Percentiles rank a stretch among this genome's conserved stretches.
These are phyloP conservation scores for Acacia pycnantha DNA, from an alignment of 331 rosid genomes.

Conservation along the genomic window DNA sequence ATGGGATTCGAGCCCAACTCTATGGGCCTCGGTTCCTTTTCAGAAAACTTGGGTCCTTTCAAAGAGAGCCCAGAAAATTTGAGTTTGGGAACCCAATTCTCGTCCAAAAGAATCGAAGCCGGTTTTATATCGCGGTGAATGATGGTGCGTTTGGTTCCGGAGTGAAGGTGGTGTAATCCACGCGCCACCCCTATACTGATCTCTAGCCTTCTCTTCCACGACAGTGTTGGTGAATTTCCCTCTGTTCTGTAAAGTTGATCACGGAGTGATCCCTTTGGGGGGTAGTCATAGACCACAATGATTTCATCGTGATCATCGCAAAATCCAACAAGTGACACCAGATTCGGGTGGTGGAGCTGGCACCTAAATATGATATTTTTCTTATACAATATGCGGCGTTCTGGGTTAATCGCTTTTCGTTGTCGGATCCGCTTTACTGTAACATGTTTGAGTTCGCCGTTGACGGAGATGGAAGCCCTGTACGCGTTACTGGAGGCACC, in stretches of 20 bases:
- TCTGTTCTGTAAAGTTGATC: not conserved
- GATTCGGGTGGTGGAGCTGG: too few species aligned
- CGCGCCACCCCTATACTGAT: not conserved
- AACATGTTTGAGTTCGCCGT: too few species aligned
- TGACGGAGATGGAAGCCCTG: too few species aligned
- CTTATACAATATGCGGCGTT: too few species aligned
- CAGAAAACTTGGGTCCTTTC: not conserved
- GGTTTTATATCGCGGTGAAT: not conserved
- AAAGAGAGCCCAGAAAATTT: not conserved
- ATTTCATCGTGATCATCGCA: not conserved
- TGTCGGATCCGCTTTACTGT: too few species aligned
- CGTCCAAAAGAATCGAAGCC: slow-evolving; percentile 15
- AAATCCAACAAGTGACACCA: not conserved
- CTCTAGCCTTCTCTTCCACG: slow-evolving; percentile 30
- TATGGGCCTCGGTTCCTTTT: not conserved
- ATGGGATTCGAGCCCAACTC: not conserved
- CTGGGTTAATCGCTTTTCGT: too few species aligned
- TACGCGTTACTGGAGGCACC: too few species aligned
- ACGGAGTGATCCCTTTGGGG: not conserved
- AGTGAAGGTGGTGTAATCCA: not conserved
- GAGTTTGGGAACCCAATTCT: not conserved
- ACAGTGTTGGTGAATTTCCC: not conserved
- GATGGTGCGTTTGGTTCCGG: not conserved
- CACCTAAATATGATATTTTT: too few species aligned
- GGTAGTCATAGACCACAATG: not conserved